Evolutionary conservation across 169 alveolate genomes (phyloP).

Genomic region (Babesia bovis): DNA sequence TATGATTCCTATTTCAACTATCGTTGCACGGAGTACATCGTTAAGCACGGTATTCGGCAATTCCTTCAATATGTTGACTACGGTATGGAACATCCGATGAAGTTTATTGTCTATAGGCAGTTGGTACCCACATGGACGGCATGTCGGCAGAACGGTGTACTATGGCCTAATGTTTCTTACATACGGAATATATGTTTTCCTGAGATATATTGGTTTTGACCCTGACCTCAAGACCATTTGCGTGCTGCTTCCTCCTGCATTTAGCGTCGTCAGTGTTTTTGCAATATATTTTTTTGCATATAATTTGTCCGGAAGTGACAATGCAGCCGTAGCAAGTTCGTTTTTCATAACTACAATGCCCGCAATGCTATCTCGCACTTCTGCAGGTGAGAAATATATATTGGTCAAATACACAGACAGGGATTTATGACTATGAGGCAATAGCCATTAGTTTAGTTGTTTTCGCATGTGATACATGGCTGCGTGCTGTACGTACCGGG

Average conservation of each 20-base stretch:
- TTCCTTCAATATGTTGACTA: slow-evolving; percentile 98
- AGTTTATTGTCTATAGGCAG: slow-evolving; percentile 71
- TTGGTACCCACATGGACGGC: slow-evolving; percentile 99
- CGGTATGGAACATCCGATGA: slow-evolving; percentile 32
- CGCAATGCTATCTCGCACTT: slow-evolving; percentile 92
- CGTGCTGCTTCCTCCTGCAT: slow-evolving; percentile 95
- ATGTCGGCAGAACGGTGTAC: slow-evolving; percentile 95
- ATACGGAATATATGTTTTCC: slow-evolving; percentile 79
- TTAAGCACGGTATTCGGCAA: slow-evolving; percentile 90
- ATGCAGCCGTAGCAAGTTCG: slow-evolving; percentile 94
- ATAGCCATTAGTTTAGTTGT: slow-evolving; percentile 95
- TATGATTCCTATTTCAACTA: slow-evolving; percentile 98
- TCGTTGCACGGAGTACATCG: slow-evolving; percentile 92
- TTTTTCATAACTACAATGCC: slow-evolving; percentile 96
- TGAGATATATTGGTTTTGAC: slow-evolving; percentile 76
- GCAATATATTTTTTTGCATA: slow-evolving; percentile 90
- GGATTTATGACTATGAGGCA: slow-evolving; percentile 99
- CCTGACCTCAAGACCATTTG: slow-evolving; percentile 93
- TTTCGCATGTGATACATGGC: slow-evolving; percentile 89
- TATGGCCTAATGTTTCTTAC: slow-evolving; percentile 98
- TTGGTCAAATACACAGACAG: slow-evolving; percentile 73
- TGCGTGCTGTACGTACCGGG: slow-evolving; percentile 92
- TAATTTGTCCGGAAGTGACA: slow-evolving; percentile 75
- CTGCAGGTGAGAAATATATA: slow-evolving; percentile 56
- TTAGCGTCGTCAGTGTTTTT: slow-evolving; percentile 91